These are phyloP conservation scores for Erigeron philadelphicus DNA, from an alignment of 140 eudicot genomes.

Conservation along the genomic window DNA sequence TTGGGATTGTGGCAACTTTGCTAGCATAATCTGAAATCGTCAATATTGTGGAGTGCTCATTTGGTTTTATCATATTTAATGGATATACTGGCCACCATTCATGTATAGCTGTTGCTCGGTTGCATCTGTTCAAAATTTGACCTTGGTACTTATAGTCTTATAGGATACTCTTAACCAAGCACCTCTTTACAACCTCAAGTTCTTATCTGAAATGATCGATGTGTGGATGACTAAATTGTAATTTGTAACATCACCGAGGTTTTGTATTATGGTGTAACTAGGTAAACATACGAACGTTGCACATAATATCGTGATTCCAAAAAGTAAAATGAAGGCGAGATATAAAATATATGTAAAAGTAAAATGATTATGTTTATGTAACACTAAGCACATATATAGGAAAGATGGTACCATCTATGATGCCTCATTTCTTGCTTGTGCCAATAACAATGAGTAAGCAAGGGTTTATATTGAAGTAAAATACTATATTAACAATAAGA, in stretches of 20 bases:
- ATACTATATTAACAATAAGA: not conserved
- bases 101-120: not conserved
- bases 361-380: not conserved
- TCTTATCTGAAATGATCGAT: not conserved
- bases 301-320: not conserved
- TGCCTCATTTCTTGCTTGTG: not conserved
- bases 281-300: conserved; percentile 10
- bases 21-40: too few species aligned
- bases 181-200: not conserved
- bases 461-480: not conserved
- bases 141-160: conserved; percentile 11
- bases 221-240: conserved; percentile 8
- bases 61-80: too few species aligned
- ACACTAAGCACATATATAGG: conserved; percentile 6
- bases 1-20: too few species aligned
- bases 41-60: too few species aligned
- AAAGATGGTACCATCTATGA: not conserved
- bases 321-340: too few species aligned
- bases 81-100: not conserved
- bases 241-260: conserved; percentile 4
- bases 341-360: too few species aligned
- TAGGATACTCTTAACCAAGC: not conserved
- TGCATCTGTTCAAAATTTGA: not conserved
- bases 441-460: not conserved
- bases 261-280: conserved; percentile 13